Percentiles rank a stretch among this genome's conserved stretches.
phyloP scores from a whole-genome alignment of 2,329 filamentous ascomycete species.

The Gnomoniopsis smithogilvyi region DNA sequence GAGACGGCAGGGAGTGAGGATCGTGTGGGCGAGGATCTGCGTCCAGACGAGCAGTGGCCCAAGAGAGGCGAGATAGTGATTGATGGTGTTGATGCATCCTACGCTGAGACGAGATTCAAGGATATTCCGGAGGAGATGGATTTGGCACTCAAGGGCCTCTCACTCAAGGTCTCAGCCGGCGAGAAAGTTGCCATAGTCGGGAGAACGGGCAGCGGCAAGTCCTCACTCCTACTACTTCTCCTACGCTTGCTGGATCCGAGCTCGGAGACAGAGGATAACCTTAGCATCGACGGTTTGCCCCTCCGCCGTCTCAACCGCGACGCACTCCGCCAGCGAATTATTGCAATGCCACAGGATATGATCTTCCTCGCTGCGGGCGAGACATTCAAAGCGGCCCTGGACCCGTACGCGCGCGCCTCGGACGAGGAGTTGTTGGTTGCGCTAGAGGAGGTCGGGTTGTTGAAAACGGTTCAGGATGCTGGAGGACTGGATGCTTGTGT shows the following conservation, averaged over 20 bases:
- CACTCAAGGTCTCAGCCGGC: slow-evolving; percentile 28
- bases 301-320: slow-evolving; percentile 36
- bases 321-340: slow-evolving; percentile 43
- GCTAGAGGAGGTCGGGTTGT: slow-evolving; percentile 34
- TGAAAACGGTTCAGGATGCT: slow-evolving; percentile 27
- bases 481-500: slow-evolving; percentile 37
- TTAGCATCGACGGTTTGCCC: slow-evolving; percentile 41
- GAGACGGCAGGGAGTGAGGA: slow-evolving; percentile 24
- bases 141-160: slow-evolving; percentile 27
- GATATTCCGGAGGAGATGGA: neutral
- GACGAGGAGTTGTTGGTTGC: slow-evolving; percentile 31
- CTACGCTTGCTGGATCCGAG: slow-evolving; percentile 40
- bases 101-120: slow-evolving; percentile 17
- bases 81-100: slow-evolving; percentile 24
- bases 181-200: slow-evolving; percentile 42
- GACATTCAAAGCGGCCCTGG: slow-evolving; percentile 39
- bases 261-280: slow-evolving; percentile 21
- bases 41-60: slow-evolving; percentile 25
- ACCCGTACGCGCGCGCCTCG: slow-evolving; percentile 32
- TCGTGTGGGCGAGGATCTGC: slow-evolving; percentile 26
- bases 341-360: slow-evolving; percentile 52
- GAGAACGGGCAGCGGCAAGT: slow-evolving; percentile 42
- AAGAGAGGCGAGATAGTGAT: slow-evolving; percentile 23
- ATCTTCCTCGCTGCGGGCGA: slow-evolving; percentile 46
- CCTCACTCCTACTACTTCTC: slow-evolving; percentile 36